These are phyloP conservation scores for Strobilomyces confusus DNA, from an alignment of 768 basidiomycete species.

Conservation along the genomic window DNA sequence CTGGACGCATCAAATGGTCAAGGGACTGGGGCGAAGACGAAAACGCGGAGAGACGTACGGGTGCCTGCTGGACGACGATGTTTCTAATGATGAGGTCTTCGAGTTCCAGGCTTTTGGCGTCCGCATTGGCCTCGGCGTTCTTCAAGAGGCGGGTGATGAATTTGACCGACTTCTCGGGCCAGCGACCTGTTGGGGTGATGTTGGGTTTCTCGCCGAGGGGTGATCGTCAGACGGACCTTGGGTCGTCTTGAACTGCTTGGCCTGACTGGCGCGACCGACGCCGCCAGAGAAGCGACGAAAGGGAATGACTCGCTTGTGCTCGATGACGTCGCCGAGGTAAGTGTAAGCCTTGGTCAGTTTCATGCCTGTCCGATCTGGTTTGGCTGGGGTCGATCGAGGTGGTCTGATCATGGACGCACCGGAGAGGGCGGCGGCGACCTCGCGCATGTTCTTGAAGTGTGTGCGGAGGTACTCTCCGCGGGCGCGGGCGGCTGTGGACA, in stretches of 20 bases:
- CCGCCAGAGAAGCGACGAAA: constrained; percentile 95
- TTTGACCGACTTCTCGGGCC: constrained; percentile 98
- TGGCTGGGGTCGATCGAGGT: background rate
- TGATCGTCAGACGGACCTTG: constrained; percentile 62
- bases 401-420: constrained; percentile 47
- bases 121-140: constrained; percentile 99
- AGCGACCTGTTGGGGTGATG: constrained; percentile 67
- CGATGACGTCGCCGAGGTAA: constrained; percentile 90
- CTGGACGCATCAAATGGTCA: constrained; percentile 34
- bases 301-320: constrained; percentile 96
- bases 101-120: constrained; percentile 91
- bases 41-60: constrained; percentile 50
- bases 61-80: constrained; percentile 98
- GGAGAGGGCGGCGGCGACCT: constrained; percentile 91
- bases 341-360: constrained; percentile 92
- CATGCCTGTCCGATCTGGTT: constrained; percentile 55
- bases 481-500: constrained; percentile 72
- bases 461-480: constrained; percentile 97
- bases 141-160: constrained; percentile 93
- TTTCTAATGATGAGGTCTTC: constrained; percentile 94
- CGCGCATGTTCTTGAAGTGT: constrained; percentile 99
- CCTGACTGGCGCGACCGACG: constrained; percentile 92
- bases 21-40: background rate
- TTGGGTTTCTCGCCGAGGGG: background rate
- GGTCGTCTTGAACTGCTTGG: constrained; percentile 94